Conservation (phyloP, 2,329 filamentous ascomycete genomes). For the Lecanicillium sp. region DNA sequence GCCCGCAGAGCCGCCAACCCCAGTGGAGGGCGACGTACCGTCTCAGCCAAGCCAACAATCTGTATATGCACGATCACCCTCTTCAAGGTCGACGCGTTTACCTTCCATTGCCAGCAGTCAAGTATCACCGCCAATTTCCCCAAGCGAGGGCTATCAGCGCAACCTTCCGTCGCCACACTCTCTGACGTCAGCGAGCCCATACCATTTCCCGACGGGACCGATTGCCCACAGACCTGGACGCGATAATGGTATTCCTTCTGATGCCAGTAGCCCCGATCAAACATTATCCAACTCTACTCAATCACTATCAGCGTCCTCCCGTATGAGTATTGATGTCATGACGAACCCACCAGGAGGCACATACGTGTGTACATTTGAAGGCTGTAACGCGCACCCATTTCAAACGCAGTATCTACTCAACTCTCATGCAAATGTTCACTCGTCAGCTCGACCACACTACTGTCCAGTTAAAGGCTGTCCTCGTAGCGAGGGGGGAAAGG, state of each 20-base stretch:
- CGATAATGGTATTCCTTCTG: not conserved
- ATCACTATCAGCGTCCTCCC: constrained; percentile 4
- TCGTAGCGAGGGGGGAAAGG: constrained; percentile 55
- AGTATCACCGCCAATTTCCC: constrained; percentile 40
- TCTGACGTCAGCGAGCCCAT: constrained; percentile 29
- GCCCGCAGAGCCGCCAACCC: constrained; percentile 18
- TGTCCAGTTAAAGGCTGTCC: constrained; percentile 54
- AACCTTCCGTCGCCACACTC: constrained; percentile 40
- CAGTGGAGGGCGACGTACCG: constrained; percentile 23
- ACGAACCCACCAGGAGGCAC: constrained; percentile 41
- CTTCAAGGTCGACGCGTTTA: constrained; percentile 21
- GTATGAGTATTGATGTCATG: constrained; percentile 39
- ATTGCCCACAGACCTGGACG: constrained; percentile 4
- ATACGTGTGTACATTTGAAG: constrained; percentile 50
- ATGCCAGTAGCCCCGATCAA: constrained; percentile 1
- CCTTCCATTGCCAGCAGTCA: constrained; percentile 20
- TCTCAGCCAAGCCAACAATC: constrained; percentile 15
- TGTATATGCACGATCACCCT: constrained; percentile 27
- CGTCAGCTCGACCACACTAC: constrained; percentile 56
- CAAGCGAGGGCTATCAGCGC: constrained; percentile 35
- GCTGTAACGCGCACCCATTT: constrained; percentile 65
- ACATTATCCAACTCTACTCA: constrained; percentile 1
- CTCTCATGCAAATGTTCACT: constrained; percentile 69
- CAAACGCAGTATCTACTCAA: constrained; percentile 72
- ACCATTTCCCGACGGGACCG: constrained; percentile 24